phyloP scores from a whole-genome alignment of 164 flowering plant species.

The Cinnamomum micranthum region DNA sequence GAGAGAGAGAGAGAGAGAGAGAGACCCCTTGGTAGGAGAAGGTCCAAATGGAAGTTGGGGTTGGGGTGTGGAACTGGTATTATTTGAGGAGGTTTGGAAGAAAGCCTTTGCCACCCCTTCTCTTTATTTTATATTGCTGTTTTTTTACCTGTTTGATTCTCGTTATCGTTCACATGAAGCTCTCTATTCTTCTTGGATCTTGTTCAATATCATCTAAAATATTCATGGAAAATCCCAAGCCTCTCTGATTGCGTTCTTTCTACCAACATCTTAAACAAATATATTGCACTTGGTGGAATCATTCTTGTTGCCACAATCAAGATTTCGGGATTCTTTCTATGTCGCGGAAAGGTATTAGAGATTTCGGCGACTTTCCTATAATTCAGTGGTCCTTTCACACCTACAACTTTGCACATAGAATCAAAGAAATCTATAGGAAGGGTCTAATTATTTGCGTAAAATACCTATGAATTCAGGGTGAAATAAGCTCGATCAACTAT shows the following conservation, averaged over 20 bases:
- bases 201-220: conserved; percentile 4
- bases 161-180: conserved; percentile 19
- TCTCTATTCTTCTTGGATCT: conserved; percentile 2
- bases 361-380: neutral
- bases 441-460: too few relatives aligned
- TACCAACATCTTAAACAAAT: neutral
- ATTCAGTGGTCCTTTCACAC: neutral
- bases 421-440: too few relatives aligned
- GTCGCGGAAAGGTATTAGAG: neutral
- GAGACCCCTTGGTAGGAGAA: neutral
- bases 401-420: too few relatives aligned
- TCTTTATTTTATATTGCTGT: neutral
- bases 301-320: neutral
- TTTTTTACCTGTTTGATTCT: conserved; percentile 5
- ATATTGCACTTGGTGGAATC: neutral
- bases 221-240: conserved; percentile 13
- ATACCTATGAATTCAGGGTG: neutral
- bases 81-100: conserved; percentile 4
- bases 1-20: neutral
- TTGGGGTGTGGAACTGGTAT: neutral
- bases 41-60: neutral
- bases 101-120: conserved; percentile 11
- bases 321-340: neutral
- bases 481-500: too few relatives aligned
- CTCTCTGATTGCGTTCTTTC: neutral